Conservation (phyloP, 495 filamentous ascomycete species). For the Annulohypoxylon bovei region DNA sequence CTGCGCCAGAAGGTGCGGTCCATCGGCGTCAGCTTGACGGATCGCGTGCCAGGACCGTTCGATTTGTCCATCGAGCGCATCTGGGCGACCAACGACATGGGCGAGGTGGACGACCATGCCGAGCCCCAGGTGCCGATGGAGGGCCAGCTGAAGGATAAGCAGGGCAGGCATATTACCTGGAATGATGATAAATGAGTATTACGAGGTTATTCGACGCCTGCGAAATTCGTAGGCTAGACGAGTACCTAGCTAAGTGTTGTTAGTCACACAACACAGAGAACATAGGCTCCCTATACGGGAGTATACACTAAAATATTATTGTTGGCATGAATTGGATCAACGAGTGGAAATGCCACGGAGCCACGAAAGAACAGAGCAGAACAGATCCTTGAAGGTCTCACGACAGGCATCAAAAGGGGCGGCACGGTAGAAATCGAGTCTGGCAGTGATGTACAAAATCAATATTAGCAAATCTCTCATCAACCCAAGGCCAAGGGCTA, state of each 20-base stretch:
- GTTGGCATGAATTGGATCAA: not conserved
- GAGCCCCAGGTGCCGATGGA: constrained; percentile 30
- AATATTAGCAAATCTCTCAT: not conserved
- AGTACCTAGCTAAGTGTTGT: not conserved
- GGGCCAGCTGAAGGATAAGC: constrained; percentile 58
- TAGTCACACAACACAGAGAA: not conserved
- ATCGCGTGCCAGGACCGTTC: constrained; percentile 86
- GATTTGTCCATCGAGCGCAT: constrained; percentile 84
- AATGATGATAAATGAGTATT: constrained; percentile 43
- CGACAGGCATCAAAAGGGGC: not conserved
- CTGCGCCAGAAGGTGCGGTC: constrained; percentile 83
- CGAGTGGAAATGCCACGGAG: not conserved
- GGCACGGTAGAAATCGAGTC: not conserved
- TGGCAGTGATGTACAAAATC: not conserved
- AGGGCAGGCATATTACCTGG: constrained; percentile 59
- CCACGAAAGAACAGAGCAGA: not conserved
- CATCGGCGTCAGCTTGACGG: constrained; percentile 87
- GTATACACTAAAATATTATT: not conserved
- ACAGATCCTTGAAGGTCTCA: not conserved
- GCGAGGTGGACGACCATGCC: constrained; percentile 51
- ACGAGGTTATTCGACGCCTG: not conserved
- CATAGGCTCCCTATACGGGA: not conserved
- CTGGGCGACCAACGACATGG: constrained; percentile 76
- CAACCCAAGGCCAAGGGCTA: no score
- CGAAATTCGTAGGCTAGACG: not conserved